Percentiles rank a stretch among this genome's conserved stretches.
Evolutionary conservation across 345 rosid species (phyloP).

Genomic region (Iberis pinnata): DNA sequence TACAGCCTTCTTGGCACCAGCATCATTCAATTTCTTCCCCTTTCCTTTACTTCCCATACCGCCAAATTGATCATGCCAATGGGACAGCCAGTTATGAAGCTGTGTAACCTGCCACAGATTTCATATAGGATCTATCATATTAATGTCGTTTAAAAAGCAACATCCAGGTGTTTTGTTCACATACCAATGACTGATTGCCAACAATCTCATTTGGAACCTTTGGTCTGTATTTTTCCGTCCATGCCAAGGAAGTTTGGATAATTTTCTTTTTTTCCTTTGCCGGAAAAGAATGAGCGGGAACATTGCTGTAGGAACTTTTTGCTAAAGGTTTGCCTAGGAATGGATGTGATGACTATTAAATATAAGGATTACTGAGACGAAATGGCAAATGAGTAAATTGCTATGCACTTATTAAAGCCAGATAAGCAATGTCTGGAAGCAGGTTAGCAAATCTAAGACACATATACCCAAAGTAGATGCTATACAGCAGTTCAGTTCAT

Average conservation of each 20-base stretch:
- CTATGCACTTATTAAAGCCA: conserved; percentile 15
- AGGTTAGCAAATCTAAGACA: conserved; percentile 1
- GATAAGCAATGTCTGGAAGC: conserved; percentile 6
- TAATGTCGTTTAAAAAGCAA: conserved; percentile 9
- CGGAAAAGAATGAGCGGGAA: conserved; percentile 28
- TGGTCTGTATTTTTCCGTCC: conserved; percentile 91
- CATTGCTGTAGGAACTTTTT: conserved; percentile 31
- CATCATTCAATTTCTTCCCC: conserved; percentile 67
- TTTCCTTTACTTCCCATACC: conserved; percentile 59
- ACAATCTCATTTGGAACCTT: conserved; percentile 75
- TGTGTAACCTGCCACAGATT: conserved; percentile 62
- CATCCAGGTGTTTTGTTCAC: conserved; percentile 6
- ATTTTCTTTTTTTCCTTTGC: conserved; percentile 43
- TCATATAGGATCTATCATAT: conserved; percentile 17
- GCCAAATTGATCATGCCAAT: conserved; percentile 70
- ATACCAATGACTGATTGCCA: conserved; percentile 86
- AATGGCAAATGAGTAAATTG: conserved; percentile 4
- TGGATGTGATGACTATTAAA: conserved; percentile 7
- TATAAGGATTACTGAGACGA: conserved; percentile 2
- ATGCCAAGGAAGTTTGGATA: conserved; percentile 46
- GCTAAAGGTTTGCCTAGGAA: conserved; percentile 36
- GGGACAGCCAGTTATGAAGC: conserved; percentile 78
- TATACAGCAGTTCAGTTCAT: conserved; percentile 22
- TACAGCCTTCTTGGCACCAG: conserved; percentile 70
- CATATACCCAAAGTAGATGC: conserved; percentile 23